Conservation (phyloP, 2,329 filamentous ascomycete species). For the Verticillium dahliae region DNA sequence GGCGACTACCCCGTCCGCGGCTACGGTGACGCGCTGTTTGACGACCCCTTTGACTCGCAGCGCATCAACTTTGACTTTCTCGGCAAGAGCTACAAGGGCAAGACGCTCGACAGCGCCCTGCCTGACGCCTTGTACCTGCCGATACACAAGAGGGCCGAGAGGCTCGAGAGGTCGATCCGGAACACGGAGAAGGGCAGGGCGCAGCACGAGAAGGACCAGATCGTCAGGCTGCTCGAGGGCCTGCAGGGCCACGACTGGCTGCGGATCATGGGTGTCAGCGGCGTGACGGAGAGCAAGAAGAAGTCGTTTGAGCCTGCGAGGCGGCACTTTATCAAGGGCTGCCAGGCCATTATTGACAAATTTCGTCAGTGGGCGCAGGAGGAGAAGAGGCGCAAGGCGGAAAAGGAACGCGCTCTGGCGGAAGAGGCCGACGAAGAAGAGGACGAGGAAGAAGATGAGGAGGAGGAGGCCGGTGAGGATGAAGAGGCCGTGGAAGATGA, state of each 20-base stretch:
- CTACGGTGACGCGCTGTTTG: slow-evolving; percentile 51
- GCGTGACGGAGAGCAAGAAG: slow-evolving; percentile 76
- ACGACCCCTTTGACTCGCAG: slow-evolving; percentile 49
- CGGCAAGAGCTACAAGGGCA: slow-evolving; percentile 36
- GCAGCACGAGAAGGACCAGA: slow-evolving; percentile 61
- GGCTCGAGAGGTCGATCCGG: slow-evolving; percentile 54
- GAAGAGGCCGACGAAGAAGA: slow-evolving; percentile 35
- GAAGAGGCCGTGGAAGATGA: slow-evolving; percentile 16
- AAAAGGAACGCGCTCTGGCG: slow-evolving; percentile 60
- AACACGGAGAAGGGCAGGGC: slow-evolving; percentile 59
- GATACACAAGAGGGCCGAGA: slow-evolving; percentile 52
- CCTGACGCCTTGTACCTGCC: slow-evolving; percentile 48
- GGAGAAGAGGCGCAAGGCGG: slow-evolving; percentile 74
- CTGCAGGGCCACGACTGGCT: slow-evolving; percentile 91
- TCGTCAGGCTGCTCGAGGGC: slow-evolving; percentile 65
- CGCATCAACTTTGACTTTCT: slow-evolving; percentile 50
- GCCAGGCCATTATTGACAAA: slow-evolving; percentile 75
- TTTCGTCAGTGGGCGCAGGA: slow-evolving; percentile 84
- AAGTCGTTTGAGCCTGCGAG: slow-evolving; percentile 83
- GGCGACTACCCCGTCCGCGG: slow-evolving; percentile 36
- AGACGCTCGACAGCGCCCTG: slow-evolving; percentile 36
- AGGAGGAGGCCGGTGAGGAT: slow-evolving; percentile 17
- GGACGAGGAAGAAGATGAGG: slow-evolving; percentile 18
- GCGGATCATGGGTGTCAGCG: slow-evolving; percentile 82
- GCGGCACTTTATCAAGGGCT: slow-evolving; percentile 76